Percentiles rank a stretch among this genome's conserved stretches.
Conservation (phyloP, 768 basidiomycete genomes). For the Chalciporus pseudorubinellus region DNA sequence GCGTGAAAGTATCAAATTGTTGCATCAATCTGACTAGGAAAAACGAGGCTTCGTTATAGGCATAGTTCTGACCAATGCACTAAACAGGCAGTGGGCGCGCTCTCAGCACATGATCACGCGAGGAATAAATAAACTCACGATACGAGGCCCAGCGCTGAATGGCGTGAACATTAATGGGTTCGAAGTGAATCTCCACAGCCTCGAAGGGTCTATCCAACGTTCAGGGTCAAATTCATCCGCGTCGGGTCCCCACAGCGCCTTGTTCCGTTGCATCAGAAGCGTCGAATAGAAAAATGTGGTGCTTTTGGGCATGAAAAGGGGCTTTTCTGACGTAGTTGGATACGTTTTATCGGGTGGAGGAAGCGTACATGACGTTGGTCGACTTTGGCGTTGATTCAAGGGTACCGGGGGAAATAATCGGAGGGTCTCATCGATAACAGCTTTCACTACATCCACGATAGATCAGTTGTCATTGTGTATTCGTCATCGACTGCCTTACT, state of each 20-base stretch:
- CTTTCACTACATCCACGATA: conserved; percentile 48
- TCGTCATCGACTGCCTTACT: conserved; percentile 39
- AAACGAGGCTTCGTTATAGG: conserved; percentile 74
- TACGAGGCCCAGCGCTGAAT: conserved; percentile 69
- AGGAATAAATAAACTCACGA: conserved; percentile 33
- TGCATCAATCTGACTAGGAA: conserved; percentile 69
- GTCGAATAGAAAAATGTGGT: conserved; percentile 60
- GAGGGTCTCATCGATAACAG: conserved; percentile 77
- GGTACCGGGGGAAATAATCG: conserved; percentile 80
- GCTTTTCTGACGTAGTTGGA: conserved; percentile 31
- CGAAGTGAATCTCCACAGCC: conserved; percentile 47
- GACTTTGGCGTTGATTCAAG: conserved; percentile 62
- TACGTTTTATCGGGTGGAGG: conserved; percentile 54
- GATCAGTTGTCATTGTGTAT: conserved; percentile 5
- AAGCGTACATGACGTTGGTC: conserved; percentile 46
- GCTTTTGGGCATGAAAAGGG: conserved; percentile 57
- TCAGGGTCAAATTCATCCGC: conserved; percentile 78
- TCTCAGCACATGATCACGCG: conserved; percentile 12
- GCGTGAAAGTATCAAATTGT: conserved; percentile 55
- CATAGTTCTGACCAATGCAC: conserved; percentile 75
- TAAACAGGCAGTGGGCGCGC: conserved; percentile 27
- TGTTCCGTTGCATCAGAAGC: conserved; percentile 64
- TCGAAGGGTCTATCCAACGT: conserved; percentile 65
- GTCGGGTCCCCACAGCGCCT: conserved; percentile 69
- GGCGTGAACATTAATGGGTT: conserved; percentile 72